Conservation (phyloP, 208 protist genomes). For the Acanthamoeba healyi region DNA sequence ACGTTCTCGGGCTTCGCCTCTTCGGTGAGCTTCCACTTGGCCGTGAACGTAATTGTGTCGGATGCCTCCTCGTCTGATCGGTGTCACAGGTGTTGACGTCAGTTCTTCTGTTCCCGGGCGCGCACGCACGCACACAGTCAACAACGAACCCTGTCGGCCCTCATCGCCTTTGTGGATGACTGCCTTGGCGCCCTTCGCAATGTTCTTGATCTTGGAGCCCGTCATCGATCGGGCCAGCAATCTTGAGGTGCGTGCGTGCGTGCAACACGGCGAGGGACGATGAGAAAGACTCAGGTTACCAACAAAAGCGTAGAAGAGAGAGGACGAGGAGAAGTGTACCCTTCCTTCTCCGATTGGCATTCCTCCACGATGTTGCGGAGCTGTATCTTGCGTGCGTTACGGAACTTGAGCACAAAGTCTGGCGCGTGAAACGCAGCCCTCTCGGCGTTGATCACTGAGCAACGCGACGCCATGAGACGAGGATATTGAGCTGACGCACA, state of each 20-base stretch:
- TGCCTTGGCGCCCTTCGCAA: neutral
- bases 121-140: no score
- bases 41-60: slow-evolving; percentile 12
- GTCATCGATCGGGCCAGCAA: slow-evolving; percentile 29
- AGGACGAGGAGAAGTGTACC: neutral
- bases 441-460: slow-evolving; percentile 58
- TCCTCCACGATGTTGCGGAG: slow-evolving; percentile 62
- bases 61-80: no score
- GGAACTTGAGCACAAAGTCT: slow-evolving; percentile 65
- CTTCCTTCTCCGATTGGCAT: slow-evolving; percentile 44
- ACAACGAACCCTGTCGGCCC: no score
- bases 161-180: neutral
- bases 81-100: no score
- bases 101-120: no score
- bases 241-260: neutral
- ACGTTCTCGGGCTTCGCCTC: neutral
- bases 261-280: neutral
- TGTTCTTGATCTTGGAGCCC: slow-evolving; percentile 29
- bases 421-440: slow-evolving; percentile 63
- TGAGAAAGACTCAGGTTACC: neutral
- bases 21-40: neutral
- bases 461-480: neutral
- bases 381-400: slow-evolving; percentile 51
- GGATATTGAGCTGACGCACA: neutral
- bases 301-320: neutral